Percentiles rank a stretch among this genome's conserved stretches.
Conservation (phyloP, 2,329 filamentous ascomycete genomes). For the Hymenoscyphus occultus region DNA sequence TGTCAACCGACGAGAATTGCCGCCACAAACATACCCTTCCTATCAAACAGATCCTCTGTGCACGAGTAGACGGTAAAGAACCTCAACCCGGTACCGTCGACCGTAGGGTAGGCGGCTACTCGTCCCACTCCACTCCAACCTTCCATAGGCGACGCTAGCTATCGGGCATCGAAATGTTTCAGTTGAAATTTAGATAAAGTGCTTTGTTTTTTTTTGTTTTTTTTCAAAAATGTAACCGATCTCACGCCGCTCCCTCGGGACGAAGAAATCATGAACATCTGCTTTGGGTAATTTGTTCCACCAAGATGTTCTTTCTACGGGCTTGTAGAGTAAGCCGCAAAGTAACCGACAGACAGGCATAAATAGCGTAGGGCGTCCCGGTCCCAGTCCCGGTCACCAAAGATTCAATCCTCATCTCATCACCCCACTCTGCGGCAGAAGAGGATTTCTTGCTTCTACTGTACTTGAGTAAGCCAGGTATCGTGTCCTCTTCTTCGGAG, state of each 20-base stretch:
- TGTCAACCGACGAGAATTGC: slow-evolving; percentile 16
- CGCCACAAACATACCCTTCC: slow-evolving; percentile 13
- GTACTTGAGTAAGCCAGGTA: too few species aligned
- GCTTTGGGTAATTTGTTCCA: too few species aligned
- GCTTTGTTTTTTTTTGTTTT: too few species aligned
- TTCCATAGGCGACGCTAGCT: background rate
- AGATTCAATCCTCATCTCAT: background rate
- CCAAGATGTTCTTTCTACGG: too few species aligned
- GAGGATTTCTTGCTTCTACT: slow-evolving; percentile 11
- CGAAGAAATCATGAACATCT: background rate
- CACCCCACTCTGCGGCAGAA: slow-evolving; percentile 15
- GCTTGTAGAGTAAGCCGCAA: background rate
- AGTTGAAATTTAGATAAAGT: background rate
- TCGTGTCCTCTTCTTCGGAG: too few species aligned
- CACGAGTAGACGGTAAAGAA: background rate
- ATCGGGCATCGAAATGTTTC: background rate
- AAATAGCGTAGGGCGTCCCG: slow-evolving; percentile 1
- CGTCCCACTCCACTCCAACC: background rate
- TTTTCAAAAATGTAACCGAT: background rate
- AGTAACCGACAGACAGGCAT: slow-evolving; percentile 9
- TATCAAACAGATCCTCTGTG: background rate
- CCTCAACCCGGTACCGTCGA: background rate
- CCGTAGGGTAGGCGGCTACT: background rate
- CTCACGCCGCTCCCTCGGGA: background rate
- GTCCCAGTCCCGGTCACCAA: background rate